A percentile compares a stretch with the other conserved stretches of the same genome.
phyloP scores from a whole-genome alignment of 179 eudicot genomes.

The Carnegiea gigantea region DNA sequence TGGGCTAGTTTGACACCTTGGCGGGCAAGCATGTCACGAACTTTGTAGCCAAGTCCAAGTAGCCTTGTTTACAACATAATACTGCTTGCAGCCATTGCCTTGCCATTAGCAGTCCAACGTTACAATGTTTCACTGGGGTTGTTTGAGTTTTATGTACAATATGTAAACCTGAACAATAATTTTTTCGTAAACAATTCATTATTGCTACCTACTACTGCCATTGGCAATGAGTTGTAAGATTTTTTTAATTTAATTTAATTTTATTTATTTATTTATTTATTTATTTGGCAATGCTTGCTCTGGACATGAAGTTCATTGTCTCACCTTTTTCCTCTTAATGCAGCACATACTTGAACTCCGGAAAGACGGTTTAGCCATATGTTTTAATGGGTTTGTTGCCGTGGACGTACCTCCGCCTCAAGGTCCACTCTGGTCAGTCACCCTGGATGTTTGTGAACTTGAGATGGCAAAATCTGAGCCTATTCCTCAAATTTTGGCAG shows the following conservation, averaged over 20 bases:
- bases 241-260: no score
- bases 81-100: background rate
- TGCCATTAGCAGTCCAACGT: no score
- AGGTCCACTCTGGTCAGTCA: slow-evolving; percentile 47
- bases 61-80: background rate
- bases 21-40: background rate
- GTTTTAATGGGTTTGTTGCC: slow-evolving; percentile 42
- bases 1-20: background rate
- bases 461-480: background rate
- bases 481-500: background rate
- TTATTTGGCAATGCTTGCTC: background rate
- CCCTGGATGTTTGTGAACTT: background rate
- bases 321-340: background rate
- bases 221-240: background rate
- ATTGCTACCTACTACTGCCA: background rate
- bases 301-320: background rate
- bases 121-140: no score
- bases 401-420: slow-evolving; percentile 44
- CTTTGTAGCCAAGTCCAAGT: background rate
- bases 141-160: no score
- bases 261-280: no score
- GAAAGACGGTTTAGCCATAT: slow-evolving; percentile 24
- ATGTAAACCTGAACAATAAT: background rate
- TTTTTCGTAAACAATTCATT: background rate
- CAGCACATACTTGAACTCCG: slow-evolving; percentile 35